phyloP scores from a whole-genome alignment of 768 basidiomycete species.

The Coprinopsis marcescibilis region DNA sequence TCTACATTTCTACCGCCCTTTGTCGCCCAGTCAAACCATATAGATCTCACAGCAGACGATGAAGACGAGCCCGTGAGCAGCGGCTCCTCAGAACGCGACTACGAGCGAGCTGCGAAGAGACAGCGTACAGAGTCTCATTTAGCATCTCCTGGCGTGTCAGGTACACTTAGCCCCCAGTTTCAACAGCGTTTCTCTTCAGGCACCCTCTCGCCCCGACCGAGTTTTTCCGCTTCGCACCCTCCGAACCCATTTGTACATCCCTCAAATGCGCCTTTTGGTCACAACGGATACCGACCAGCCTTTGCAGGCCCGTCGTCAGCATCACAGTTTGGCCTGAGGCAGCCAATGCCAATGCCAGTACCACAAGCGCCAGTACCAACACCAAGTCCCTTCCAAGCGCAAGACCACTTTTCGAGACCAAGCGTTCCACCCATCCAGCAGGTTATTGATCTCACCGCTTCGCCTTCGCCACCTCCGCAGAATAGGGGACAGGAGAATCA shows the following conservation, averaged over 20 bases:
- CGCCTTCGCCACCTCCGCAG: conserved; percentile 49
- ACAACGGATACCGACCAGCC: conserved; percentile 9
- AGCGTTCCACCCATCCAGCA: conserved; percentile 30
- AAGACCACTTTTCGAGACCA: conserved; percentile 4
- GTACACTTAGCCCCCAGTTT: conserved; percentile 1
- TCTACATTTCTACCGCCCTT: conserved; percentile 18
- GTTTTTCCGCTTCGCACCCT: not conserved
- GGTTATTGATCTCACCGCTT: conserved; percentile 71
- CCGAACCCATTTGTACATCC: not conserved
- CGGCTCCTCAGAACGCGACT: conserved; percentile 17
- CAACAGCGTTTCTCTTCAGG: not conserved
- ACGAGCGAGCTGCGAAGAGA: conserved; percentile 35
- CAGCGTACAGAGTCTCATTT: conserved; percentile 29
- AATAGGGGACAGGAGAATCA: conserved; percentile 21
- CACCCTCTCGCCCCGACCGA: conserved; percentile 3
- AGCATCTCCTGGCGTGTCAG: conserved; percentile 4
- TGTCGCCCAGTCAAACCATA: conserved; percentile 44
- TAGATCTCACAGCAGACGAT: conserved; percentile 70
- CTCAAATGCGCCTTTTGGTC: not conserved
- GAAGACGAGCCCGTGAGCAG: conserved; percentile 42
- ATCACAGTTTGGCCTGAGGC: conserved; percentile 13
- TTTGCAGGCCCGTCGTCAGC: conserved; percentile 11
- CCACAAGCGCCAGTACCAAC: conserved; percentile 20
- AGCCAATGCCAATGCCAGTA: conserved; percentile 20
- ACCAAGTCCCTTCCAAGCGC: conserved; percentile 15